Base-by-base conservation (phyloP, 2,329 filamentous ascomycete genomes). In the Cercospora brassicicola region DNA sequence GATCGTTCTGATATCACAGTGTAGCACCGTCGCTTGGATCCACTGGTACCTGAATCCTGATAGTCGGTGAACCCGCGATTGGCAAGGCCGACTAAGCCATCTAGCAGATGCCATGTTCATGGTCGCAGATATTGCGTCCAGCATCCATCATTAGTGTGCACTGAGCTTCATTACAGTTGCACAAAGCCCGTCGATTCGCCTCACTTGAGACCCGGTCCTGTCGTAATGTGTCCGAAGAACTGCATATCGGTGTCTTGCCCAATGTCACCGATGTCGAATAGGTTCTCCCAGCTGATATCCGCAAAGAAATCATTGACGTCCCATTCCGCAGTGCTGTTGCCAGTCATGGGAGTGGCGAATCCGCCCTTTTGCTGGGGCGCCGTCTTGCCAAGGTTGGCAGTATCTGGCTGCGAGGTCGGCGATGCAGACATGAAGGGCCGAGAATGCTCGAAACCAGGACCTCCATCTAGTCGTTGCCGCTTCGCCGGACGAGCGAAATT, bases 251-350 rank as follows among this genome's bases (percentile, higher is more conserved):
- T 53, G 18, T 68, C 64, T 33, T 72, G 70, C 10, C 60, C 62
- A 33, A 68, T 67, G 18, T 70, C 65, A 4, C 66, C 64, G 59
- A 72, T 69, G n/a, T 73, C 70, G 39, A 73, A 72, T 3, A 73
- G 62, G 28, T 70, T 73, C 53, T 73, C 71, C 71, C 71, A 73
- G 13, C 67, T 69, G 4, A 72, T 39, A 59, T 73, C 68, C 30
- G 65, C 66, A 20, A 73, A 73, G 63, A 73, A 69, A 61, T 73
- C 71, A 48, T 71, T 70, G 48, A 69, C 66, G 31, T 72, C 67
- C 70, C 71, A 69, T 53, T 68, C 67, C 0, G 62, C 42, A 13
- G 33, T 39, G 36, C 53, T 23, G 18, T 42, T 62, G 10, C 42
- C 57, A 28, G 66, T 59, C 66, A 68, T 68, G 3, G 66, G 66